Conservation (phyloP, 306 rosid species). For the Prunus salicina region DNA sequence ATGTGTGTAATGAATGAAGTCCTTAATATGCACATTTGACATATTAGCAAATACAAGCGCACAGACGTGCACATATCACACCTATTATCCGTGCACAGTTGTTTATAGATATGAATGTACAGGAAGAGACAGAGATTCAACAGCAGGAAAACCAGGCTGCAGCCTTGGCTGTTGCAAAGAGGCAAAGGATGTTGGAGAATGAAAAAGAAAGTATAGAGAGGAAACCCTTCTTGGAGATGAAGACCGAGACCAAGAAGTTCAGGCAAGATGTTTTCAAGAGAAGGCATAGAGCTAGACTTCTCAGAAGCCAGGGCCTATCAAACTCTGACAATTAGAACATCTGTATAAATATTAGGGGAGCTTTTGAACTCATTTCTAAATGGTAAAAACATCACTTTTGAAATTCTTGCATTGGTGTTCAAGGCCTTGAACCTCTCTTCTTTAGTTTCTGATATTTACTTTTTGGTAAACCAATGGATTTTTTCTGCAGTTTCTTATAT, state of each 20-base stretch:
- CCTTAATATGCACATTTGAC: neutral
- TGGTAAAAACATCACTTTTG: neutral
- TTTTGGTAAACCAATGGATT: neutral
- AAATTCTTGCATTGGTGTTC: neutral
- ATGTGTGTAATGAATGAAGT: neutral
- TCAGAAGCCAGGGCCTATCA: constrained; percentile 32
- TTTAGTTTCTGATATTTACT: neutral
- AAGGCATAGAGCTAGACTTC: constrained; percentile 74
- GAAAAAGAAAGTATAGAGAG: constrained; percentile 78
- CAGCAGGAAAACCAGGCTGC: constrained; percentile 56
- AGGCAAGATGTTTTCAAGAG: constrained; percentile 94
- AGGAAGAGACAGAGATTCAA: constrained; percentile 67
- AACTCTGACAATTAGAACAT: constrained; percentile 3
- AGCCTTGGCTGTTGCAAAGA: constrained; percentile 58
- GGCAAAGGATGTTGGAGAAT: constrained; percentile 71
- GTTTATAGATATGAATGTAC: constrained; percentile 16
- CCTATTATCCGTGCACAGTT: constrained; percentile 9
- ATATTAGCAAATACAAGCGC: neutral
- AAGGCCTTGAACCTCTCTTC: neutral
- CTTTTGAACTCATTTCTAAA: neutral
- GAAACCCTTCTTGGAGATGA: constrained; percentile 75
- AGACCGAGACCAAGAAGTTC: constrained; percentile 77
- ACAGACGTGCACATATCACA: neutral
- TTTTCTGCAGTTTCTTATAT: neutral
- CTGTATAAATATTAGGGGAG: constrained; percentile 1